Conservation (phyloP, 2,329 filamentous ascomycete genomes). For the Chaetomium strumarium region DNA sequence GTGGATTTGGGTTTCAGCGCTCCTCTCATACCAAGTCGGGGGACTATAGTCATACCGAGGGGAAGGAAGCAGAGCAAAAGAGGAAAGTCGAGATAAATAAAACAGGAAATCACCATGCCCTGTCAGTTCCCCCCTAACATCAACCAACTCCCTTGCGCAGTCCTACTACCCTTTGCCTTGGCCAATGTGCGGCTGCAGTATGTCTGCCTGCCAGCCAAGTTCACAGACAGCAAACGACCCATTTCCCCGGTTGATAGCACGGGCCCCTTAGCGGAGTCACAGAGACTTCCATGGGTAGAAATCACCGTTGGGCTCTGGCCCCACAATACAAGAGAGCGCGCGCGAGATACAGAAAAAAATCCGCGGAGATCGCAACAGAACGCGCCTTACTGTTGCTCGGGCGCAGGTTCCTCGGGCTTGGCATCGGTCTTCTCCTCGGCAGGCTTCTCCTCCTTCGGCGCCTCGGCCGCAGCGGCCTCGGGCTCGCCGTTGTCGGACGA, state of each 20-base stretch:
- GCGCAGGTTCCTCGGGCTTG: conserved; percentile 41
- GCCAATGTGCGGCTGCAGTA: conserved; percentile 26
- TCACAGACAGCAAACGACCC: conserved; percentile 4
- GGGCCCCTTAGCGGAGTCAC: conserved; percentile 2
- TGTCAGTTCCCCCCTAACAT: conserved; percentile 31
- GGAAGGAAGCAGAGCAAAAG: conserved; percentile 16
- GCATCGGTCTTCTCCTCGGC: conserved; percentile 48
- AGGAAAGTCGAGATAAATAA: conserved; percentile 25
- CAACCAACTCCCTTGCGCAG: conserved; percentile 32
- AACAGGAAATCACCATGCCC: conserved; percentile 33
- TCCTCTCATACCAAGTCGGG: neutral
- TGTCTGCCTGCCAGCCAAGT: conserved; percentile 20
- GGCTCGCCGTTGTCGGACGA: conserved; percentile 83
- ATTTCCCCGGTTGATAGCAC: conserved; percentile 7
- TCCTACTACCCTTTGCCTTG: conserved; percentile 32
- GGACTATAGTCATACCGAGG: conserved; percentile 7
- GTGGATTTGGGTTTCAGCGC: conserved; percentile 3
- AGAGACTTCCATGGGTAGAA: conserved; percentile 5
- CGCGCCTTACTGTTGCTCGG: conserved; percentile 46
- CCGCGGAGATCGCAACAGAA: neutral
- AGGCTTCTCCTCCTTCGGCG: conserved; percentile 47
- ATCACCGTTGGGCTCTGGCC: conserved; percentile 1
- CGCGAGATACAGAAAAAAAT: conserved; percentile 13
- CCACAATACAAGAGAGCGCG: conserved; percentile 7
- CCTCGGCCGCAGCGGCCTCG: conserved; percentile 57